These are phyloP conservation scores for Chrysosporium queenslandicum DNA, from an alignment of 2,329 filamentous ascomycete genomes.

Conservation along the genomic window DNA sequence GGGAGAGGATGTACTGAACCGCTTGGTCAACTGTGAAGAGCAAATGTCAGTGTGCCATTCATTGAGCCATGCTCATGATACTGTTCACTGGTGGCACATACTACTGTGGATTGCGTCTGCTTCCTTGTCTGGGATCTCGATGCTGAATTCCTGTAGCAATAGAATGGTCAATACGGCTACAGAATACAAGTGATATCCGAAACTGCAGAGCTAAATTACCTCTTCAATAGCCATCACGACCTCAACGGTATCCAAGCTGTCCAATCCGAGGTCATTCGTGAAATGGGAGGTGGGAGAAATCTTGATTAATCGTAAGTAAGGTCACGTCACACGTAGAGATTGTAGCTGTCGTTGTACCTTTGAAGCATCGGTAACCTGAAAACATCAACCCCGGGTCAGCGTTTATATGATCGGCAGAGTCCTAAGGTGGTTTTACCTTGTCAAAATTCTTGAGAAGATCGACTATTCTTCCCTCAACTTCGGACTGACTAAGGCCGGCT, in stretches of 20 bases:
- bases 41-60: not conserved
- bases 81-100: constrained; percentile 42
- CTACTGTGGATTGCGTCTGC: constrained; percentile 88
- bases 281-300: constrained; percentile 81
- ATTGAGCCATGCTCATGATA: not conserved
- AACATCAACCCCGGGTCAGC: constrained; percentile 17
- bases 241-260: constrained; percentile 97
- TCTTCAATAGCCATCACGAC: constrained; percentile 99
- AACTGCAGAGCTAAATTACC: constrained; percentile 40
- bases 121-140: constrained; percentile 97
- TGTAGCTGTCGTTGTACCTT: constrained; percentile 39
- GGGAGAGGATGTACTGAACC: constrained; percentile 83
- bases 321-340: not conserved
- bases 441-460: constrained; percentile 92
- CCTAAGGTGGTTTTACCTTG: constrained; percentile 57
- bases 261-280: constrained; percentile 90
- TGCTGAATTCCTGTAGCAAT: constrained; percentile 61
- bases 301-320: constrained; percentile 40
- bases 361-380: constrained; percentile 41
- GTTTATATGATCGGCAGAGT: not conserved
- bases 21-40: constrained; percentile 71
- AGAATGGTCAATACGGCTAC: constrained; percentile 15
- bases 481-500: constrained; percentile 64
- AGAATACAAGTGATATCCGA: constrained; percentile 6
- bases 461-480: constrained; percentile 86